Percentiles rank a stretch among this genome's conserved stretches.
These are phyloP conservation scores for Zasmidium angulare DNA, from an alignment of 2,329 filamentous ascomycete species.

Conservation along the genomic window DNA sequence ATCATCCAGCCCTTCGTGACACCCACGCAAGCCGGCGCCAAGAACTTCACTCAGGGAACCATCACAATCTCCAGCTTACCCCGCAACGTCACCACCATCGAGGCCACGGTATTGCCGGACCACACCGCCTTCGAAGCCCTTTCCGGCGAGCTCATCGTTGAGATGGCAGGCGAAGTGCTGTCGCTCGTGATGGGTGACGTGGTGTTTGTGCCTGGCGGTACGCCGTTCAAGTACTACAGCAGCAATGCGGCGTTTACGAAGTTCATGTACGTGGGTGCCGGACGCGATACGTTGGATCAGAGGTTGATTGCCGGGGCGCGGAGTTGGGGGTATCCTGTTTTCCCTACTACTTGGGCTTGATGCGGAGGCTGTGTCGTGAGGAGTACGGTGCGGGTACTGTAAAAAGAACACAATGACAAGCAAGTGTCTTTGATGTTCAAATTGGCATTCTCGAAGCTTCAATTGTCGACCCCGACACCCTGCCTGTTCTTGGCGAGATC, in stretches of 20 bases:
- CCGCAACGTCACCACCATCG: constrained; percentile 20
- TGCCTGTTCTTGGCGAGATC: neutral
- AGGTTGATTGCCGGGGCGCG: constrained; percentile 1
- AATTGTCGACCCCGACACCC: too few relatives aligned
- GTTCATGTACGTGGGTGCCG: constrained; percentile 11
- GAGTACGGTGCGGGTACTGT: too few relatives aligned
- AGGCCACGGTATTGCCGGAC: constrained; percentile 29
- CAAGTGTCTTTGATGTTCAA: too few relatives aligned
- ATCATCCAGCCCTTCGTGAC: constrained; percentile 48
- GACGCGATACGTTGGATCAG: constrained; percentile 6
- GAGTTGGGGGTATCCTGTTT: constrained; percentile 8
- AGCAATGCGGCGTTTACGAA: constrained; percentile 9
- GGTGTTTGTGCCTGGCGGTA: constrained; percentile 10
- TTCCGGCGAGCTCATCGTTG: constrained; percentile 3
- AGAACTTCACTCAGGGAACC: constrained; percentile 47
- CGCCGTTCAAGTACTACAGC: constrained; percentile 5
- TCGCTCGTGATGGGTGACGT: constrained; percentile 5
- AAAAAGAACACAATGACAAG: neutral
- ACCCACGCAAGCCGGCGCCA: constrained; percentile 37
- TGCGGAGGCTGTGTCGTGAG: neutral
- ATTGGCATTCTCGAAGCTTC: neutral
- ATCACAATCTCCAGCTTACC: constrained; percentile 40
- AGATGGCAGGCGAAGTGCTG: constrained; percentile 3
- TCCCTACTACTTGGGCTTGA: constrained; percentile 4
- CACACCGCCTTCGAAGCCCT: constrained; percentile 6